phyloP scores from a whole-genome alignment of 1,139 yeast genomes.

The Saccharomycopsis phalli region DNA sequence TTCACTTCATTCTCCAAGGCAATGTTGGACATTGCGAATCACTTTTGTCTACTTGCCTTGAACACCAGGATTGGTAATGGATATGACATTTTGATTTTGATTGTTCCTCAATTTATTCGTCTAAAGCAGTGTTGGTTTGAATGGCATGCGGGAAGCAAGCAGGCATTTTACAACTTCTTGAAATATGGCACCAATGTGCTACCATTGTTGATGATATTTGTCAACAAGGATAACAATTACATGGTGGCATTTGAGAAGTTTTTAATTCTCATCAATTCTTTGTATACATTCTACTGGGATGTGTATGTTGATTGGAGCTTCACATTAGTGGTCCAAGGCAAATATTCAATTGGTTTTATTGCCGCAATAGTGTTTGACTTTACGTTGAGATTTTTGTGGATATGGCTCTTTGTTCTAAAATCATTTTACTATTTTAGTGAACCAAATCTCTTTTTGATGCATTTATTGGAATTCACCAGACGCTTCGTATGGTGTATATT shows the following conservation, averaged over 20 bases:
- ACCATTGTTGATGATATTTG: slow-evolving; percentile 44
- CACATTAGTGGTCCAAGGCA: slow-evolving; percentile 37
- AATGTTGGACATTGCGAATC: slow-evolving; percentile 55
- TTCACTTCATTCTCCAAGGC: slow-evolving; percentile 73
- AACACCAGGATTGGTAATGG: slow-evolving; percentile 28
- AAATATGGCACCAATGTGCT: slow-evolving; percentile 64
- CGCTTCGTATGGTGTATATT: slow-evolving; percentile 67
- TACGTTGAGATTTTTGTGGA: slow-evolving; percentile 65
- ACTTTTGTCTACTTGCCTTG: slow-evolving; percentile 25
- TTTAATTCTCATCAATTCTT: slow-evolving; percentile 44
- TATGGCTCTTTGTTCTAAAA: slow-evolving; percentile 35
- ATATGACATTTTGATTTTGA: slow-evolving; percentile 40
- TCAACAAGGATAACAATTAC: slow-evolving; percentile 24
- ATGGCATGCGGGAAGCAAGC: slow-evolving; percentile 38
- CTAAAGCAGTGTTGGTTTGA: slow-evolving; percentile 76
- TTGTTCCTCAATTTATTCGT: slow-evolving; percentile 63
- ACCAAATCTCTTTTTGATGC: slow-evolving; percentile 47
- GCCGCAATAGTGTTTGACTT: slow-evolving; percentile 52
- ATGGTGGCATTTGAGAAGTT: slow-evolving; percentile 20
- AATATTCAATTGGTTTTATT: slow-evolving; percentile 35
- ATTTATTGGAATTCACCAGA: slow-evolving; percentile 65
- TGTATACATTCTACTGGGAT: slow-evolving; percentile 85
- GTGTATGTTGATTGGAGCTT: slow-evolving; percentile 82
- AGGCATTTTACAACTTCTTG: slow-evolving; percentile 59
- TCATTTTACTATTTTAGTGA: slow-evolving; percentile 24